Evolutionary conservation across 2,329 filamentous ascomycete species (phyloP).

Genomic region (Chrysoporthe austroafricana): DNA sequence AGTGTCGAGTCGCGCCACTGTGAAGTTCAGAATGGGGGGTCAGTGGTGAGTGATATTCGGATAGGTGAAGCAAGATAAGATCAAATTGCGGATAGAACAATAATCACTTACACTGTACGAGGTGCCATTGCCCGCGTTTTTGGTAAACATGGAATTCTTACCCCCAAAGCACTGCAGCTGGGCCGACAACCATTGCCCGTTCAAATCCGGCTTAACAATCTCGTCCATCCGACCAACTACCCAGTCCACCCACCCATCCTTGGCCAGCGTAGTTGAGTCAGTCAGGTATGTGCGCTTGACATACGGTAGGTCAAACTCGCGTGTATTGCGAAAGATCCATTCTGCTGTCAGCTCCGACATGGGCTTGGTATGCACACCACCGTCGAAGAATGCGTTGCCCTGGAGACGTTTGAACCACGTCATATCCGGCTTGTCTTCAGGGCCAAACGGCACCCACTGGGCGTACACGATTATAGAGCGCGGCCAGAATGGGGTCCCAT

Average conservation of each 20-base stretch:
- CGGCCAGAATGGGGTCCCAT: constrained; percentile 43
- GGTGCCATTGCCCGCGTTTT: constrained; percentile 49
- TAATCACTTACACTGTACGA: constrained; percentile 41
- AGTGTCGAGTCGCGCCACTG: constrained; percentile 49
- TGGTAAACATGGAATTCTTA: constrained; percentile 44
- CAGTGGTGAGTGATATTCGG: background rate
- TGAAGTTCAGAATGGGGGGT: background rate
- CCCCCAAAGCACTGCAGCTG: constrained; percentile 53
- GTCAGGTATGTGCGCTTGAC: constrained; percentile 52
- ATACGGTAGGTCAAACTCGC: constrained; percentile 54
- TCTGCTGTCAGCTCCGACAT: constrained; percentile 49
- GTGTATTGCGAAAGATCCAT: constrained; percentile 51
- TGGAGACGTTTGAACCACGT: constrained; percentile 45
- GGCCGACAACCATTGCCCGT: constrained; percentile 46
- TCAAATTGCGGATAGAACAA: background rate
- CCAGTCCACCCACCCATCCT: constrained; percentile 46
- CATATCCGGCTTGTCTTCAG: constrained; percentile 41
- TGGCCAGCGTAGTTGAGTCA: constrained; percentile 44
- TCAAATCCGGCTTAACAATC: constrained; percentile 39
- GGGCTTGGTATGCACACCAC: constrained; percentile 42
- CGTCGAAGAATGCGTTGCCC: constrained; percentile 36
- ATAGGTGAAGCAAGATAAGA: no score
- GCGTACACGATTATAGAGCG: constrained; percentile 50
- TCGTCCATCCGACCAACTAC: constrained; percentile 43
- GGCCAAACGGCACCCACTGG: constrained; percentile 49